Evolutionary conservation across 306 rosid genomes (phyloP).

Genomic region (Amphicarpaea edgeworthii): DNA sequence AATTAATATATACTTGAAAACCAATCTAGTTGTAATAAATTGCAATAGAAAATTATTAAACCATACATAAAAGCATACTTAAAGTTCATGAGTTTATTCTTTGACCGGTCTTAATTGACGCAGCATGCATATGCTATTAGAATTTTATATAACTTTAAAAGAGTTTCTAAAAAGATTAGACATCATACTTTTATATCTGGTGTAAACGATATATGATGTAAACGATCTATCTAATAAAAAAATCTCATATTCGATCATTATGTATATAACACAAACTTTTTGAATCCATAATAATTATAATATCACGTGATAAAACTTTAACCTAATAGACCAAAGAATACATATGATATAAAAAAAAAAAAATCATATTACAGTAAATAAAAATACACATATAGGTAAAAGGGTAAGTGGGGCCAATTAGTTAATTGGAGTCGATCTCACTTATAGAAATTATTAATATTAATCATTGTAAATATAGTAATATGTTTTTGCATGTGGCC

Average conservation of each 20-base stretch:
- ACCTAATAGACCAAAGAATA: no score
- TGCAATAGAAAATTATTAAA: neutral
- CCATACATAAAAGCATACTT: constrained; percentile 2
- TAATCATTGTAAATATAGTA: constrained; percentile 30
- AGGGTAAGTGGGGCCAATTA: constrained; percentile 38
- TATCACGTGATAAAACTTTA: no score
- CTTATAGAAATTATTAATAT: constrained; percentile 35
- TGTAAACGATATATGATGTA: no score
- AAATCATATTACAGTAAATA: no score
- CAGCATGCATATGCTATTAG: constrained; percentile 22
- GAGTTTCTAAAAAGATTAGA: no score
- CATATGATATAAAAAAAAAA: no score
- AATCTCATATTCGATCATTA: no score
- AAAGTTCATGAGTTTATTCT: neutral
- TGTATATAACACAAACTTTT: no score
- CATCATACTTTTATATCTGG: no score
- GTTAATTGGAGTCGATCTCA: constrained; percentile 24
- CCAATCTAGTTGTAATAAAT: constrained; percentile 14
- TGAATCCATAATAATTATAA: no score
- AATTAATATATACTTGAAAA: constrained; percentile 24
- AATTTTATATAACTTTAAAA: no score
- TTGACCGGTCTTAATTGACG: constrained; percentile 25
- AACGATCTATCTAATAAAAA: no score
- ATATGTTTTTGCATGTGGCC: constrained; percentile 47
- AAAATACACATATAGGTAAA: constrained; percentile 1